Conservation (phyloP, 768 basidiomycete species). For the Lactarius pseudohatsudake region DNA sequence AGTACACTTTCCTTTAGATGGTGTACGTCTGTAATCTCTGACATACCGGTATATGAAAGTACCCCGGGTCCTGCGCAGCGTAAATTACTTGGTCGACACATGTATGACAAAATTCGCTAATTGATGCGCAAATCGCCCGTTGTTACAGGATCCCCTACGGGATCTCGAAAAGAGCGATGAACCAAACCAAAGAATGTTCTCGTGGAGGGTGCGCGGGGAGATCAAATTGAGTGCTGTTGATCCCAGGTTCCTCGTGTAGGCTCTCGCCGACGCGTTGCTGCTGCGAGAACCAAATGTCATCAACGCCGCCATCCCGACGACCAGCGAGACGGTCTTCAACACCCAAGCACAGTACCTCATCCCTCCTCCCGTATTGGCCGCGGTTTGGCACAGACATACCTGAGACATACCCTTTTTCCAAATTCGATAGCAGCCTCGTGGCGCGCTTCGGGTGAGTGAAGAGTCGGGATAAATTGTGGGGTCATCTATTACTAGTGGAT, state of each 20-base stretch:
- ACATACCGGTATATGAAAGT: not conserved
- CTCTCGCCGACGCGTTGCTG: constrained; percentile 29
- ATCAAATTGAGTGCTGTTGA: constrained; percentile 71
- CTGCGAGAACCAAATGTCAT: constrained; percentile 52
- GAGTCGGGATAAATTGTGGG: too few relatives aligned
- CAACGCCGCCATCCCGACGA: constrained; percentile 65
- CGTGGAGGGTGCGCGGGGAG: constrained; percentile 78
- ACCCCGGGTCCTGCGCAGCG: constrained; percentile 46
- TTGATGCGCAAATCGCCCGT: constrained; percentile 56
- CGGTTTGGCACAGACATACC: not conserved
- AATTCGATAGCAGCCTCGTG: too few relatives aligned
- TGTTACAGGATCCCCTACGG: constrained; percentile 40
- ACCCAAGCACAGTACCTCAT: constrained; percentile 42
- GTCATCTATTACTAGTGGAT: too few relatives aligned
- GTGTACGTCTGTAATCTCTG: not conserved
- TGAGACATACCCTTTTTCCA: too few relatives aligned
- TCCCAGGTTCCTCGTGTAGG: constrained; percentile 59
- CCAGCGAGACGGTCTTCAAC: constrained; percentile 77
- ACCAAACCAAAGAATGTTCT: constrained; percentile 78
- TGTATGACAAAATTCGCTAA: constrained; percentile 64
- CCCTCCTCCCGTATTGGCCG: not conserved
- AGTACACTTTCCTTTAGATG: not conserved
- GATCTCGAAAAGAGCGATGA: constrained; percentile 58
- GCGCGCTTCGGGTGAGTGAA: too few relatives aligned
- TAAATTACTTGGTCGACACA: constrained; percentile 61